Evolutionary conservation across 2,329 filamentous ascomycete genomes (phyloP).

Genomic region (Alternaria incomplexa): DNA sequence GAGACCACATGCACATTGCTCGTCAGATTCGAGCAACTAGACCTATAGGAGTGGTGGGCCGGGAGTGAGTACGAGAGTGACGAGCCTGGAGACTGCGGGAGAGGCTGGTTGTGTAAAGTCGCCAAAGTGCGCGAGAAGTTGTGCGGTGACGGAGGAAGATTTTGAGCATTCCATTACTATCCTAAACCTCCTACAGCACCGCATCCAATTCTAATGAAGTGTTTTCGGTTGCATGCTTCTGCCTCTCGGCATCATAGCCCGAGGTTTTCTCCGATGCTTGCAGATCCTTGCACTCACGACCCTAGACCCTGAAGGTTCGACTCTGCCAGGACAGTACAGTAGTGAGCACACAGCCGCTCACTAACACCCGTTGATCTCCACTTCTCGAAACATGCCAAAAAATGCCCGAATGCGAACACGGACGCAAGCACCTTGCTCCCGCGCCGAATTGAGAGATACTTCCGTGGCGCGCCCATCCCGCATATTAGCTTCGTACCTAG

Average conservation of each 20-base stretch:
- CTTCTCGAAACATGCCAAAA: not conserved
- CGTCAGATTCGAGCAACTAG: slow-evolving; percentile 63
- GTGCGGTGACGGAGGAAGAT: not conserved
- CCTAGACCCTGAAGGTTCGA: not conserved
- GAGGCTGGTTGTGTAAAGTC: not conserved
- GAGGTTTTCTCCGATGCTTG: not conserved
- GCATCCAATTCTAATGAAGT: not conserved
- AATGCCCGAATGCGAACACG: not conserved
- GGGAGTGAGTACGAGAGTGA: not conserved
- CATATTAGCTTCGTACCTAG: not conserved
- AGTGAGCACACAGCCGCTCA: not conserved
- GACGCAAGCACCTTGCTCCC: not conserved
- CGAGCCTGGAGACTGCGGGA: not conserved
- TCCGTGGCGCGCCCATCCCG: not conserved
- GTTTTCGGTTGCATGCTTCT: not conserved
- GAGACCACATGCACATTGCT: slow-evolving; percentile 69
- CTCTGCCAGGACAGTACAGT: not conserved
- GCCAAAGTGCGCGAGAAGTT: not conserved
- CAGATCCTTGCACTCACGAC: not conserved
- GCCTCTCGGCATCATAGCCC: not conserved
- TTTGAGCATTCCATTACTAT: not conserved
- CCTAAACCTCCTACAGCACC: not conserved
- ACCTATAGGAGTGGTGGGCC: slow-evolving; percentile 19
- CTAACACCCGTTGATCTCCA: not conserved
- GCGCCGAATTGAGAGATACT: not conserved